Base-by-base conservation (phyloP, 1,139 yeast species). In the Candida sp. region DNA sequence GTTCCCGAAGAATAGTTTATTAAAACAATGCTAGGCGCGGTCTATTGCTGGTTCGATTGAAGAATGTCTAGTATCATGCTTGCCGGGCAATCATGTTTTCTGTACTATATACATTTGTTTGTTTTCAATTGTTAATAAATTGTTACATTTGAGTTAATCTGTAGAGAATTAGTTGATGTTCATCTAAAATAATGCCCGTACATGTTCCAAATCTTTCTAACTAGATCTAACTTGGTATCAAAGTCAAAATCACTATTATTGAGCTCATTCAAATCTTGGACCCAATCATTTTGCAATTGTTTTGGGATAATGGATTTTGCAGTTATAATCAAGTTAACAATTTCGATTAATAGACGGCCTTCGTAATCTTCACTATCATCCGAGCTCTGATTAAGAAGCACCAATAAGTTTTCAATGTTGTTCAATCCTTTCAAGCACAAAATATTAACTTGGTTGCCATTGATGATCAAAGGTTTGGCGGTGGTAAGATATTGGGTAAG, bases 321-420 rank as follows among this genome's bases (percentile, higher is more conserved):
- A 36, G 73, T 63, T 32, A 68, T 64, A 41, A 78, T 76, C 49
- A 84, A 65, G 41, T 77, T 76, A 39, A 81, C 71, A 5, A 79
- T 66, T 54, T 84, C 90, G 44, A 85, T 65, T 29, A 81, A 66
- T 35, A 85, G 59, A 48, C 77, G 62, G 3, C 91, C 84, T 46
- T 68, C 84, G 35, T 62, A 33, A 43, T 48, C 19, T 21, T 5
- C 12, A n/a, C 42, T 39, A 3, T 47, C 45, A 6, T 77, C 84
- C 2, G 64, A 74, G 22, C 55, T 70, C 22, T 67, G 77, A n/a
- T 60, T 79, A 46, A 70, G 86, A 47, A 58, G 57, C 2, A 64
- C 70, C 40, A 76, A 64, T 43, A 83, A 58, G 51, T 84, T 69
- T 49, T 82, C 88, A 42, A 85, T 68, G 41, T 71, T 77, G 51